Evolutionary conservation across 225 moss, liverwort and hornwort genomes (phyloP), one percentile per base, ranked within the genome.

Genomic region (Marchantia paleacea): DNA sequence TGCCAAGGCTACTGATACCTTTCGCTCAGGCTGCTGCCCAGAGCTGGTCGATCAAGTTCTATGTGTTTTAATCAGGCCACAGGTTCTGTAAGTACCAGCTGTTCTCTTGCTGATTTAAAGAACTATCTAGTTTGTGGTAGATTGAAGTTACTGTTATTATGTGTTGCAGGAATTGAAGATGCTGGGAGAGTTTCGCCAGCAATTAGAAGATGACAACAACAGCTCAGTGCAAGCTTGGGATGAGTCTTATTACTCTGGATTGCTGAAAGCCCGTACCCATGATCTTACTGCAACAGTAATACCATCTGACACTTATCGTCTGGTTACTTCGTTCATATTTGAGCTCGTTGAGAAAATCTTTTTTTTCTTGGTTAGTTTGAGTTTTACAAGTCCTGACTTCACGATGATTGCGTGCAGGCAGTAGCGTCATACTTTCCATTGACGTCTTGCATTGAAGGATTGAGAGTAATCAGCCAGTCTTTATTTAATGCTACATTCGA

Each of bases 361-460:
- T 39, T 39, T 39, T 61, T 0, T 61, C 19, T 39, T 11, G 62
- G 7, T 22, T 4, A 39, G 24, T 39, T 19, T 61, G 48, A 48
- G 39, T 39, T 39, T 39, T 39, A 39, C 39, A 39, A 64, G 64
- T 50, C n/a, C 15, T 60, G 11, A 60, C 4, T 14, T 18, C 16
- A 6, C 26, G 28, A 10, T 75, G 12, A 55, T 52, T 57, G n/a
- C 77, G 79, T 86, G 89, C 93, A 97, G 97, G 90, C 91, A 67
- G 99, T 99, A 58, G 93, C 99, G 67, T 90, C 93, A 69, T 99
- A 99, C 84, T 99, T 99, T 80, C 99, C 99, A 60, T 91, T 92
- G 57, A 88, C 88, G 29, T 90, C 93, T 83, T 99, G 99, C 81
- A 90, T 99, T 76, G 94, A 95, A 92, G 95, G 91, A 75, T 58